phyloP scores from a whole-genome alignment of 192 early-diverging fungal genomes.

The Backusella parvicylindrica region DNA sequence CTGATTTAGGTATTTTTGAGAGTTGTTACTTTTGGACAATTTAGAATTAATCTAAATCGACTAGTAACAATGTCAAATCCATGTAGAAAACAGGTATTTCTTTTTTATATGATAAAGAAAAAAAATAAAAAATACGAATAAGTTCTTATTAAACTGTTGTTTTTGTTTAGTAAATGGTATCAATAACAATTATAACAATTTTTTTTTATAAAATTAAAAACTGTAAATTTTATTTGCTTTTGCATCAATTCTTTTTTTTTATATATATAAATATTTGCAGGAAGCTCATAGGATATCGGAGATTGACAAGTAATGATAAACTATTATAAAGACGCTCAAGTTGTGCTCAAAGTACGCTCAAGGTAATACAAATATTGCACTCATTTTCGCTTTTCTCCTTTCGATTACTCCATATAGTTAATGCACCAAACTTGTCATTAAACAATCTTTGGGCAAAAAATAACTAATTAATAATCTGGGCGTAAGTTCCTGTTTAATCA shows the following conservation, averaged over 20 bases:
- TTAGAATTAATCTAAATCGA: background rate
- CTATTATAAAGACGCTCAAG: background rate
- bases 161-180: too few relatives aligned
- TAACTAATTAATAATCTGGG: background rate
- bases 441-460: background rate
- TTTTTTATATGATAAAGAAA: background rate
- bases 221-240: background rate
- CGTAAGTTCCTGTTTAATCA: background rate
- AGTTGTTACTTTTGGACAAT: background rate
- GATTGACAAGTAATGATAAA: background rate
- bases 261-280: background rate
- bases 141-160: too few relatives aligned
- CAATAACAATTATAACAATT: too few relatives aligned
- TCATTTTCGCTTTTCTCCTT: background rate
- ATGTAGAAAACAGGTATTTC: background rate
- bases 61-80: background rate
- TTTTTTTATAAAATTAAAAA: background rate
- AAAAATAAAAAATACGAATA: too few relatives aligned
- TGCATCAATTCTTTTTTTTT: background rate
- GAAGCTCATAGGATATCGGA: background rate
- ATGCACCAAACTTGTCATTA: background rate
- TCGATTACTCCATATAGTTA: background rate
- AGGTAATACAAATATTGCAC: background rate
- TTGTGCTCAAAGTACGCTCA: background rate
- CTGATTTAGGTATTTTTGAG: constrained; percentile 1